Percentiles rank a stretch among this genome's conserved stretches.
Conservation (phyloP, 768 basidiomycete species). For the Naganishia kalamii region DNA sequence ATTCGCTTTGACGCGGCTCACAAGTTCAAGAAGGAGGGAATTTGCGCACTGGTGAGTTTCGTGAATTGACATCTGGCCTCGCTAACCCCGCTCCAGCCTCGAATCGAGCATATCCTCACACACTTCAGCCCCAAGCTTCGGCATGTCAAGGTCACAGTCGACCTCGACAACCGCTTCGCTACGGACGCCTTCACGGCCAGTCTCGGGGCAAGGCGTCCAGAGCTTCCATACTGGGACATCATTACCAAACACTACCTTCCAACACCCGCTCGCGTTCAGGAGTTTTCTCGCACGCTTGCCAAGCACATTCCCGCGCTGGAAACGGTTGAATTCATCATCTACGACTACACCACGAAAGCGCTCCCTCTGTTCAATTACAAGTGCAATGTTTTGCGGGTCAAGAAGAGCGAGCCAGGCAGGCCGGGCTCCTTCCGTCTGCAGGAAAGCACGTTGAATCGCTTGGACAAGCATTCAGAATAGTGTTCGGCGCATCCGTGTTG, state of each 20-base stretch:
- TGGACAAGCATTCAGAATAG: background rate
- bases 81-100: background rate
- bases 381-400: background rate
- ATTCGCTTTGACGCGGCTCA: constrained; percentile 5
- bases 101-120: constrained; percentile 8
- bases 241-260: background rate
- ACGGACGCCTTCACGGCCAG: background rate
- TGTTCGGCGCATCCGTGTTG: too few relatives aligned
- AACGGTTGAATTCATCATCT: background rate
- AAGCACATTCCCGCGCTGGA: constrained; percentile 3
- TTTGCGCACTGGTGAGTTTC: background rate
- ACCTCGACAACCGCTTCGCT: background rate
- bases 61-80: background rate
- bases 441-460: background rate
- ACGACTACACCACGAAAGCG: background rate
- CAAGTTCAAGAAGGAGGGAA: background rate
- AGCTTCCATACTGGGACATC: background rate
- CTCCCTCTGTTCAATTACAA: background rate
- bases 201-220: background rate
- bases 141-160: background rate
- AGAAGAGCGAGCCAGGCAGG: constrained; percentile 3
- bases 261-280: background rate
- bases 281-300: constrained; percentile 2
- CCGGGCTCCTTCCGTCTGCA: constrained; percentile 10
- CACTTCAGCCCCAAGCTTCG: background rate